Evolutionary conservation across 805 yeast genomes (phyloP), one percentile per base, ranked within the genome.

Genomic region (Suhomyces sp.): DNA sequence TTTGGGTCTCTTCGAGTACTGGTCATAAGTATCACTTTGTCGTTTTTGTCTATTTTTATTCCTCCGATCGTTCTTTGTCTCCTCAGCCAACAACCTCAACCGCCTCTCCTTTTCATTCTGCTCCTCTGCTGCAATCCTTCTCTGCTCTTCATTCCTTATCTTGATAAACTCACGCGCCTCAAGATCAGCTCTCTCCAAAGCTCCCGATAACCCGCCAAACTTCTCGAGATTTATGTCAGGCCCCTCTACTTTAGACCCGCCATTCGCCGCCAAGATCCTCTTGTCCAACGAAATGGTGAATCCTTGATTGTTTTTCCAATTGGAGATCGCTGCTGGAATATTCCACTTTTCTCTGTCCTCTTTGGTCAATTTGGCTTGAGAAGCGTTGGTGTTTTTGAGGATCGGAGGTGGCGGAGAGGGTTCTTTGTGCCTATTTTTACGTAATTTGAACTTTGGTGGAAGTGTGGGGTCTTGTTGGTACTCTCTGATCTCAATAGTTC

Each of bases 241-340:
- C 2, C 76, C 70, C 0, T 76, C 77, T 51, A 74, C 79, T 12
- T 45, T 47, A 2, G 47, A 27, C 7, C 49, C 54, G 4, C 54
- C 47, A 12, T 50, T 46, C 2, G 83, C 78, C 1, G 86, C 86
- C 23, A 62, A 54, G 51, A 89, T 73, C 54, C 97, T 75, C 62
- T 87, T 88, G 51, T 91, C 96, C 41, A 92, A 68, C 0, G 87
- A 84, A 45, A 92, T 85, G 0, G 96, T 84, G 64, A 84, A 90
- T 1, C 98, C 97, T 60, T 88, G 87, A 15, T 92, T 89, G 67
- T 94, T 94, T 68, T 91, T 92, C 97, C 98, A 94, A 67, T 90
- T 90, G 1, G 98, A 93, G 0, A 93, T 82, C 1, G 96, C 90
- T 0, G 96, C 85, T 0, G 98, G 98, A 29, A 94, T 90, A 47